Conservation (phyloP, 305 asterid species). For the Striga hermonthica region DNA sequence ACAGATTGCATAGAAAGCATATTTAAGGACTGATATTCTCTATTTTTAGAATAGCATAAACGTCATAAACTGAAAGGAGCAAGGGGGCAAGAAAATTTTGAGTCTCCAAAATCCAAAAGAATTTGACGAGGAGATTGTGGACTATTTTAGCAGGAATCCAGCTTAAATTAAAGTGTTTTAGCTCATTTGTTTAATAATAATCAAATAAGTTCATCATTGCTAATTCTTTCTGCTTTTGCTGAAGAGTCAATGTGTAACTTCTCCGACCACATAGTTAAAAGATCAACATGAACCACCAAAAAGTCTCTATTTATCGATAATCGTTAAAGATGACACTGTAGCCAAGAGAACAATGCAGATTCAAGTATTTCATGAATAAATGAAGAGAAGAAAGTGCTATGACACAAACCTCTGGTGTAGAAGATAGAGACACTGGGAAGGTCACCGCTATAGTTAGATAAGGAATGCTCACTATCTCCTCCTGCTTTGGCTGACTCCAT, state of each 20-base stretch:
- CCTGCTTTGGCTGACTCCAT: slow-evolving; percentile 40
- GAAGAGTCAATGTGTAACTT: slow-evolving; percentile 16
- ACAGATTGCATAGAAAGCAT: too few species aligned
- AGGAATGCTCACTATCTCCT: slow-evolving; percentile 37
- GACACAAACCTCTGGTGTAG: slow-evolving; percentile 53
- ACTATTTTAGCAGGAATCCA: neutral
- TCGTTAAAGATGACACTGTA: slow-evolving; percentile 15
- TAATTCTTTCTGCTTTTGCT: slow-evolving; percentile 6
- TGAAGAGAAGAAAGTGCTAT: slow-evolving; percentile 15
- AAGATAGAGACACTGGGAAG: slow-evolving; percentile 58
- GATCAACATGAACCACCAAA: slow-evolving; percentile 4
- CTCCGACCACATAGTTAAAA: slow-evolving; percentile 5
- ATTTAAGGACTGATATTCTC: too few species aligned
- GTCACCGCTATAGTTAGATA: slow-evolving; percentile 36
- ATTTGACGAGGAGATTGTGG: neutral
- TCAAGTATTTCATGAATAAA: slow-evolving; percentile 24
- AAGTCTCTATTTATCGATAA: slow-evolving; percentile 6
- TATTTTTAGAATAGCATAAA: neutral
- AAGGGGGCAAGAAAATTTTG: neutral
- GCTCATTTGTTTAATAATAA: neutral
- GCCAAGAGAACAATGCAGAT: slow-evolving; percentile 18
- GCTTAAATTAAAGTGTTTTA: neutral
- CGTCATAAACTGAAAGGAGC: slow-evolving; percentile 1
- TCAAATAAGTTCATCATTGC: neutral
- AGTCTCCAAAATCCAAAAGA: neutral